Conservation (phyloP, 768 basidiomycete genomes). For the Rossbeevera mucosa region DNA sequence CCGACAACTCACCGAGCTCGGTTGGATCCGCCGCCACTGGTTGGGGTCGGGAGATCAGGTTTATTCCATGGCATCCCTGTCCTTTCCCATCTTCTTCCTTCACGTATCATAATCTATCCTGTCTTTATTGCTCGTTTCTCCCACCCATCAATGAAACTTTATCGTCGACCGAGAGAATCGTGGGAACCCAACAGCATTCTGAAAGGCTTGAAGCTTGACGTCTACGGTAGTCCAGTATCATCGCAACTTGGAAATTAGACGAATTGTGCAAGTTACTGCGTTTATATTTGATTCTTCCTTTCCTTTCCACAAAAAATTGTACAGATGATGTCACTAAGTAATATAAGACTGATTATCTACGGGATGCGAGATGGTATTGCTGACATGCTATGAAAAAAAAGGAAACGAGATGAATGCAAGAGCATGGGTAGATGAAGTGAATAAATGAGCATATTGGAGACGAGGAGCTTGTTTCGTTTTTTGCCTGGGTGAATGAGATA, state of each 20-base stretch:
- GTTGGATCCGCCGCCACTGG: not conserved
- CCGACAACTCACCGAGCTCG: not conserved
- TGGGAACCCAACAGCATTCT: not conserved
- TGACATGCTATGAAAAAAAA: constrained; percentile 3
- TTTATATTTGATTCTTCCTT: constrained; percentile 16
- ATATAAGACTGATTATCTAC: constrained; percentile 19
- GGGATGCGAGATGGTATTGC: constrained; percentile 10
- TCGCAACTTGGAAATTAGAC: not conserved
- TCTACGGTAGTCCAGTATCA: too few relatives aligned
- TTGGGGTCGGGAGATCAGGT: not conserved
- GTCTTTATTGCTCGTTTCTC: not conserved
- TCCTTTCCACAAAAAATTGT: constrained; percentile 11
- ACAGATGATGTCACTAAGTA: constrained; percentile 23
- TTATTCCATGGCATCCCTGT: not conserved
- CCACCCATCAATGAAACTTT: not conserved
- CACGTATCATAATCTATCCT: not conserved
- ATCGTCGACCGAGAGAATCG: not conserved
- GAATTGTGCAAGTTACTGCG: not conserved
- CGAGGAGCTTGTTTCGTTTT: not conserved
- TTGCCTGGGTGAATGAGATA: not conserved
- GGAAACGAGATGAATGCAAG: constrained; percentile 1
- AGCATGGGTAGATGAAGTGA: not conserved
- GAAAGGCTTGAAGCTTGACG: too few relatives aligned
- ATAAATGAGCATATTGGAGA: constrained; percentile 2
- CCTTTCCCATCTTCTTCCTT: not conserved